A percentile compares a stretch with the other conserved stretches of the same genome.
phyloP scores from a whole-genome alignment of 148 eudicot genomes.

The Dysphania ambrosioides region DNA sequence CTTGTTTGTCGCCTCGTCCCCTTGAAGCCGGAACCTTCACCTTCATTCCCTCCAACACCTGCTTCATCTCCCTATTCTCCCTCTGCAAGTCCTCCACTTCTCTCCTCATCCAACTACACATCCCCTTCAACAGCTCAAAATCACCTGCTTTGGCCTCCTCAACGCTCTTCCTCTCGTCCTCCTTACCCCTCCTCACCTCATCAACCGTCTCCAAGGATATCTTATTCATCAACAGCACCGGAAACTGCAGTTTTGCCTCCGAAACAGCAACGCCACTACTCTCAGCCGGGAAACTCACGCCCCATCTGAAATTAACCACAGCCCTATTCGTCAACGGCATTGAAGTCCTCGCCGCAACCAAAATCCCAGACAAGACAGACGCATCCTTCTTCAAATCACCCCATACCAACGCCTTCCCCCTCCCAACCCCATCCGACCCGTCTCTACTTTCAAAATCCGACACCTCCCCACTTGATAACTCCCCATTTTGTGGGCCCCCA shows the following conservation, averaged over 20 bases:
- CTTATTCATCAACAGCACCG: slow-evolving; percentile 69
- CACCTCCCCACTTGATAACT: slow-evolving; percentile 30
- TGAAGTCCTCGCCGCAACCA: slow-evolving; percentile 56
- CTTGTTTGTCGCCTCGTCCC: slow-evolving; percentile 35
- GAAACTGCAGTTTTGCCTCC: slow-evolving; percentile 31
- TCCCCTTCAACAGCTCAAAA: slow-evolving; percentile 61
- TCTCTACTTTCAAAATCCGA: slow-evolving; percentile 25
- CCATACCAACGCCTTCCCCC: slow-evolving; percentile 36
- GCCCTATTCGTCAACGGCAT: slow-evolving; percentile 37
- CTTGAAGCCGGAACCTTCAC: slow-evolving; percentile 16
- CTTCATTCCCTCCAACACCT: slow-evolving; percentile 51
- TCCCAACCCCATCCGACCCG: slow-evolving; percentile 37
- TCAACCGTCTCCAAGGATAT: slow-evolving; percentile 73
- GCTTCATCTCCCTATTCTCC: slow-evolving; percentile 64
- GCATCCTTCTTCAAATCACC: slow-evolving; percentile 42
- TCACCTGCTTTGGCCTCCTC: slow-evolving; percentile 35
- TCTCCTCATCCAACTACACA: slow-evolving; percentile 61
- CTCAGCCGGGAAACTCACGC: slow-evolving; percentile 35
- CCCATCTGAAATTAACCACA: slow-evolving; percentile 38
- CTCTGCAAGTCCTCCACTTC: slow-evolving; percentile 61
- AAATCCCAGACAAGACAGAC: slow-evolving; percentile 50
- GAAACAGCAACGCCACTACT: slow-evolving; percentile 6
- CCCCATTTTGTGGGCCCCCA: slow-evolving; percentile 25
- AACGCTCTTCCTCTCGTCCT: slow-evolving; percentile 18
- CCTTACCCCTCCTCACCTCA: slow-evolving; percentile 42